A percentile compares a stretch with the other conserved stretches of the same genome.
Evolutionary conservation across 129 eudicot species (phyloP).

Genomic region (Mikania micrantha): DNA sequence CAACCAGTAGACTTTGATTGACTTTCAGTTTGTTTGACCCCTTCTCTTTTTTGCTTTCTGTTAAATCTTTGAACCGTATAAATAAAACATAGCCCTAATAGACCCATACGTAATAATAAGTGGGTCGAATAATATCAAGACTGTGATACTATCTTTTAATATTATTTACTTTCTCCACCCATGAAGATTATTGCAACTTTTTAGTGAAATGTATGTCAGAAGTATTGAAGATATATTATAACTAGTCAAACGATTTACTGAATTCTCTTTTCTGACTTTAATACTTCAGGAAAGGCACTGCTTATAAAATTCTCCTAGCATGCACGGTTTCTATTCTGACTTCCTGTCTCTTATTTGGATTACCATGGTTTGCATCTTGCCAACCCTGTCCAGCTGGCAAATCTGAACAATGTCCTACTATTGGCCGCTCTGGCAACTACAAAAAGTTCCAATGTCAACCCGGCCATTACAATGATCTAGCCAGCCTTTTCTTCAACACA

Average conservation of each 20-base stretch:
- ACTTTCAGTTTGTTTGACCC: too few species aligned
- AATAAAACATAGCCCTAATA: too few species aligned
- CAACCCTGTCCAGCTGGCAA: slow-evolving; percentile 67
- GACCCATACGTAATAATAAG: too few species aligned
- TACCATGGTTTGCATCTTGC: slow-evolving; percentile 83
- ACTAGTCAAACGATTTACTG: not conserved
- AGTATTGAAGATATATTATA: not conserved
- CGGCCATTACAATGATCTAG: slow-evolving; percentile 82
- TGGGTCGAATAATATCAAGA: too few species aligned
- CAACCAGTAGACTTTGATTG: too few species aligned
- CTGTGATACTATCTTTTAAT: too few species aligned
- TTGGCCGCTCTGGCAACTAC: slow-evolving; percentile 88
- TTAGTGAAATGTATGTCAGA: not conserved
- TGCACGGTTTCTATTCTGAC: slow-evolving; percentile 68
- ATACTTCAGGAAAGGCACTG: slow-evolving; percentile 64
- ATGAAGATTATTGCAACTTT: too few species aligned
- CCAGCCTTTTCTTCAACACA: slow-evolving; percentile 87
- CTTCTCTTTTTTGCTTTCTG: too few species aligned
- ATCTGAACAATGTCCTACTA: slow-evolving; percentile 79
- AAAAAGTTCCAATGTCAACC: slow-evolving; percentile 83
- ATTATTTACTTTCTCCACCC: too few species aligned
- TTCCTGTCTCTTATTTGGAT: slow-evolving; percentile 72
- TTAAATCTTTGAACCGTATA: too few species aligned
- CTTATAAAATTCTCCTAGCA: slow-evolving; percentile 56
- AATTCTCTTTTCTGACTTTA: slow-evolving; percentile 4